Evolutionary conservation across 495 filamentous ascomycete genomes (phyloP).

Genomic region (Hyaloscypha bicolor): DNA sequence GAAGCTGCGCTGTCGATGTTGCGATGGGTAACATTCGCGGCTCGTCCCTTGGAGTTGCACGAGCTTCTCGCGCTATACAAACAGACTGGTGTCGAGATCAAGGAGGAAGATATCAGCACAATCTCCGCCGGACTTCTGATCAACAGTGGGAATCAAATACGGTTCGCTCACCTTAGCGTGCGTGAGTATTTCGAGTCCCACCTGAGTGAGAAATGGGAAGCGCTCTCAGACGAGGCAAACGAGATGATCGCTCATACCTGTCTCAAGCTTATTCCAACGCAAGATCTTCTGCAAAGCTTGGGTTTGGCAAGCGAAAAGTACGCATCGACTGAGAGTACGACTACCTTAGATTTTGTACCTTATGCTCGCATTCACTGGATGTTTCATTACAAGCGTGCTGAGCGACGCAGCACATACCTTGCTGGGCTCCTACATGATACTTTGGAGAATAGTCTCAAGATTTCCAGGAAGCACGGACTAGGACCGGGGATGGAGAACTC

Average conservation of each 20-base stretch:
- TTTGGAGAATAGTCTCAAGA: background rate
- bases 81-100: background rate
- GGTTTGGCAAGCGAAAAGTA: background rate
- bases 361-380: slow-evolving; percentile 6
- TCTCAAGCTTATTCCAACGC: background rate
- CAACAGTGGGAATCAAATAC: background rate
- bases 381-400: slow-evolving; percentile 3
- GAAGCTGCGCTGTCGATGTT: slow-evolving; percentile 1
- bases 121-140: slow-evolving; percentile 1
- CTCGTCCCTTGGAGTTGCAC: background rate
- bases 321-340: background rate
- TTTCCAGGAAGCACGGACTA: background rate
- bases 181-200: background rate
- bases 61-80: slow-evolving; percentile 4
- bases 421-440: slow-evolving; percentile 3
- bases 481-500: background rate
- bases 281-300: slow-evolving; percentile 8
- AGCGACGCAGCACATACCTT: background rate
- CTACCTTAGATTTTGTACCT: background rate
- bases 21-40: slow-evolving; percentile 6
- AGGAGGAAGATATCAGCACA: background rate
- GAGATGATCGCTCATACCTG: slow-evolving; percentile 9
- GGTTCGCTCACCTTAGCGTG: background rate
- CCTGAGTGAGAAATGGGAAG: background rate
- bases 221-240: slow-evolving; percentile 6